These are phyloP conservation scores for Phytophthora hibernalis DNA, from an alignment of 352 stramenopile species.

Conservation along the genomic window DNA sequence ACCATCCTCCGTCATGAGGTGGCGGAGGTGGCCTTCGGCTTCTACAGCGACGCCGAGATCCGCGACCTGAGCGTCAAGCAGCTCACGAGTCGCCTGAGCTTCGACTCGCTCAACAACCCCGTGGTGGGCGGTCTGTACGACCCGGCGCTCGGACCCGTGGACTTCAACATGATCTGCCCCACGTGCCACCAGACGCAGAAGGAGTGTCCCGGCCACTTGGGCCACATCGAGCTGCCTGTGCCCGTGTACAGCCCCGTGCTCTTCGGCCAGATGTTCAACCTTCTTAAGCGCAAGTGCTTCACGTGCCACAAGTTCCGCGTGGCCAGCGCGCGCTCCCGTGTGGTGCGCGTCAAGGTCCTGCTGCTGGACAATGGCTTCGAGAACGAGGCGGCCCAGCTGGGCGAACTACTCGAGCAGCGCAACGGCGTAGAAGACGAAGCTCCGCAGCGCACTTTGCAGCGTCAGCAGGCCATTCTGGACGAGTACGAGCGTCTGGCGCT, in stretches of 20 bases:
- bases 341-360: constrained; percentile 92
- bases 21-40: constrained; percentile 92
- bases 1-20: constrained; percentile 93
- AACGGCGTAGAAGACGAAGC: constrained; percentile 88
- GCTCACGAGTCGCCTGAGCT: constrained; percentile 95
- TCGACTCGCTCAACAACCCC: constrained; percentile 95
- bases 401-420: constrained; percentile 85
- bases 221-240: constrained; percentile 98
- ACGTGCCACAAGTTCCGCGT: constrained; percentile 97
- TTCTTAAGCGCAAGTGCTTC: constrained; percentile 99
- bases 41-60: constrained; percentile 99
- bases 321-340: constrained; percentile 71
- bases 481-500: constrained; percentile 90
- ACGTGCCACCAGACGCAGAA: constrained; percentile 97
- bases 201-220: constrained; percentile 98
- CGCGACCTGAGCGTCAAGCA: constrained; percentile 96
- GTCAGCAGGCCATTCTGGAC: constrained; percentile 87
- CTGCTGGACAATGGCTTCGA: constrained; percentile 92
- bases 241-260: constrained; percentile 99
- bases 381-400: constrained; percentile 77
- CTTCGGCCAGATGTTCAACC: constrained; percentile 94
- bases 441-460: constrained; percentile 72
- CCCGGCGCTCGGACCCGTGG: constrained; percentile 93
- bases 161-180: constrained; percentile 92
- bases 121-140: constrained; percentile 98